Conservation (phyloP, 2,329 filamentous ascomycete genomes). For the Colletotrichum echinochloae region DNA sequence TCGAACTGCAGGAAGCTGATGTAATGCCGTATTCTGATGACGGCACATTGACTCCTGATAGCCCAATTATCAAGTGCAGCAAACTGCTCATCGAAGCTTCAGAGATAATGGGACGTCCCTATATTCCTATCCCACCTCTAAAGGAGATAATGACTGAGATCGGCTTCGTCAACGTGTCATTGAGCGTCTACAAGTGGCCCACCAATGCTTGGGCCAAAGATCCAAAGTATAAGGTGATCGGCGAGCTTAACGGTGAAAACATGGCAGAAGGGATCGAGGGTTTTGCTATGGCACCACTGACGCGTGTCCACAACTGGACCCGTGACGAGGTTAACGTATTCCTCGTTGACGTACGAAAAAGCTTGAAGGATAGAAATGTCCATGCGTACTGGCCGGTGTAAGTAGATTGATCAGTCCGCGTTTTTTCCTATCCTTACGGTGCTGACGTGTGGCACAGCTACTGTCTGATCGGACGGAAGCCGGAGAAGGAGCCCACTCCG, state of each 20-base stretch:
- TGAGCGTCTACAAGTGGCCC: constrained; percentile 62
- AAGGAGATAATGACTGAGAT: constrained; percentile 59
- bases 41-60: constrained; percentile 45
- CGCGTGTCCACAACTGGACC: constrained; percentile 47
- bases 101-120: constrained; percentile 46
- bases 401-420: constrained; percentile 1
- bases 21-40: constrained; percentile 56
- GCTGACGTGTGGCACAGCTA: neutral
- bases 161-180: constrained; percentile 64
- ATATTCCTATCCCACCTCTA: constrained; percentile 32
- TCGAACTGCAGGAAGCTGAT: constrained; percentile 58
- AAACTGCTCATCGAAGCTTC: constrained; percentile 48
- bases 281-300: constrained; percentile 47
- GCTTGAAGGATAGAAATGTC: constrained; percentile 46
- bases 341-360: constrained; percentile 48
- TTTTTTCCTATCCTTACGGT: too few species aligned
- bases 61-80: constrained; percentile 48
- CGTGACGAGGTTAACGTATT: constrained; percentile 48
- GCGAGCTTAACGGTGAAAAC: constrained; percentile 49
- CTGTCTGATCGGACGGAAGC: constrained; percentile 4
- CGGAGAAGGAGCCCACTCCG: constrained; percentile 3
- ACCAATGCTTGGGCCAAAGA: constrained; percentile 64
- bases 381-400: constrained; percentile 50
- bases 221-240: constrained; percentile 62
- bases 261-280: constrained; percentile 48